These are phyloP conservation scores for Spergularia marina DNA, from an alignment of 148 eudicot species.

Conservation along the genomic window DNA sequence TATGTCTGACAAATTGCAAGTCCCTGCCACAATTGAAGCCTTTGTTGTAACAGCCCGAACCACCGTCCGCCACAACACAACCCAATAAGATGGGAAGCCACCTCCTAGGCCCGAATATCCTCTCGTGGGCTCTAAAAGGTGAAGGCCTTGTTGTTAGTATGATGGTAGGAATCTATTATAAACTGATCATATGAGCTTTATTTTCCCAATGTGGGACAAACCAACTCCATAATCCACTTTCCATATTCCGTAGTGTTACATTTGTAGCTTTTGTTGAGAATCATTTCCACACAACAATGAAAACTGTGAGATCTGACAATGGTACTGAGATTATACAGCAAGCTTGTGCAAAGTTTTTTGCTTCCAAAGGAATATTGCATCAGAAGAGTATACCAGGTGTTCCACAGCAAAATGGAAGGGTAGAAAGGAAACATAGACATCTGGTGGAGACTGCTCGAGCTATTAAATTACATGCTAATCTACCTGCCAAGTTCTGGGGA, in stretches of 20 bases:
- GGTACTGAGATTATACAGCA: not conserved
- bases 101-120: no score
- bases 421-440: not conserved
- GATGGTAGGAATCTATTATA: no score
- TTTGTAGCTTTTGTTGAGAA: not conserved
- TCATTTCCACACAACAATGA: not conserved
- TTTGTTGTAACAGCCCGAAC: no score
- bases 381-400: not conserved
- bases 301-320: not conserved
- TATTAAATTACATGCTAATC: not conserved
- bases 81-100: no score
- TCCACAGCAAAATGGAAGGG: slow-evolving; percentile 1
- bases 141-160: no score
- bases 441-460: not conserved
- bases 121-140: no score
- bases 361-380: not conserved
- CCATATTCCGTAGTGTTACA: no score
- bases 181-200: no score
- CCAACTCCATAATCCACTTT: no score
- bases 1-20: not conserved
- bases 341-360: not conserved
- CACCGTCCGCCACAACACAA: no score
- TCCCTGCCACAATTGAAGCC: not conserved
- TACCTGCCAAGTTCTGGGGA: not conserved
- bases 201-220: no score